Evolutionary conservation across 2,329 filamentous ascomycete genomes (phyloP), one percentile per base, ranked within the genome.

Genomic region (Alternaria hordeiaustralica): DNA sequence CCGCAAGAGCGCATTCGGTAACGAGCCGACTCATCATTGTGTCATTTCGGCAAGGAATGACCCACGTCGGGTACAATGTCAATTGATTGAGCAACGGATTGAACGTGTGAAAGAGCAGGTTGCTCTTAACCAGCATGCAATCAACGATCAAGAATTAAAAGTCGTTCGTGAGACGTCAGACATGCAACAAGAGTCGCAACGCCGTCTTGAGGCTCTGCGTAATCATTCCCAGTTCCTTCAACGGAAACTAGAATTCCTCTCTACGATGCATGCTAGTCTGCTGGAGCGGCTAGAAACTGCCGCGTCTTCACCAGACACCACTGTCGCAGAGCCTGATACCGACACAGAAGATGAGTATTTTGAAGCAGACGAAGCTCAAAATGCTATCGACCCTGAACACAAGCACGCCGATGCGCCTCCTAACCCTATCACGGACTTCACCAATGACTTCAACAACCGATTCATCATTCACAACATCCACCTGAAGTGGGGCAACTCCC

Each of bases 391-490:
- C 30, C 72, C 84, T 28, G 84, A 86, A 18, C 69, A 69, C 3
- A 77, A 77, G 49, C 87, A 85, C 13, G 83, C 91, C 57, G 89
- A 93, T 67, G 87, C 26, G 11, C 20, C 56, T 45, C 49, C 90
- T 2, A 88, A 90, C 3, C 88, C 90, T 1, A 87, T 90, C 4
- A 88, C 92, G 15, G 94, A 97, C 69, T 95, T 95, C 70, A 90
- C 92, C 53, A 97, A 92, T 79, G 94, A 98, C 77, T 99, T 97
- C 84, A 96, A 96, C 78, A 99, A 99, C 76, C 92, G 96, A 2
- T 99, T 99, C 83, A 95, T 98, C 71, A 92, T 99, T 56, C 96
- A 99, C 84, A 99, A 99, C 73, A 88, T 96, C 77, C 96, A 99
- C 75, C 84, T 99, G 61, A 99, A 99, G 80, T 99, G 96, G 96